phyloP scores from a whole-genome alignment of 2,329 filamentous ascomycete genomes.

The Aureobasidium sp. region DNA sequence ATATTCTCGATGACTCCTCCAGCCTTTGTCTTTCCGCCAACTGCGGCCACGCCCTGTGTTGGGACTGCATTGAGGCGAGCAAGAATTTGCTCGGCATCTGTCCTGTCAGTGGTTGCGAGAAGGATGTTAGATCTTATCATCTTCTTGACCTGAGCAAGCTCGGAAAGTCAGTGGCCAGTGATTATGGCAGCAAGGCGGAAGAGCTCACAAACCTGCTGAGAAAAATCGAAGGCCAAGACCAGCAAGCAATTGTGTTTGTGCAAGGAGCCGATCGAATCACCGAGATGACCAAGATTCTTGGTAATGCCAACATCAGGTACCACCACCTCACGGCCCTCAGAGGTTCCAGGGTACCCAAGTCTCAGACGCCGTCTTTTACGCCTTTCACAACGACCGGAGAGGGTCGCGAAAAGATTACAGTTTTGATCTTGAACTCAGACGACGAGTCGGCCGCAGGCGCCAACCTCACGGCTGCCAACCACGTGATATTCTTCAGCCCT shows the following conservation, averaged over 20 bases:
- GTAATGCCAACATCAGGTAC: constrained; percentile 17
- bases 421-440: constrained; percentile 49
- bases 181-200: constrained; percentile 41
- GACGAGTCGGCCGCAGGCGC: constrained; percentile 49
- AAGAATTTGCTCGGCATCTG: constrained; percentile 29
- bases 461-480: constrained; percentile 55
- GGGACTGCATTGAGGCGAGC: constrained; percentile 27
- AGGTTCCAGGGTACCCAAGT: too few species aligned
- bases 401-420: constrained; percentile 29
- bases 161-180: constrained; percentile 16
- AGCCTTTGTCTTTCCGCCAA: not conserved
- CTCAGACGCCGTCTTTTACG: not conserved
- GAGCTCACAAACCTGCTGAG: constrained; percentile 38
- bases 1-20: not conserved
- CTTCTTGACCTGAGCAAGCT: constrained; percentile 33
- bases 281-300: constrained; percentile 28
- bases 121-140: constrained; percentile 30
- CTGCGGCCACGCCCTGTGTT: not conserved
- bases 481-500: constrained; percentile 55
- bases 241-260: constrained; percentile 49
- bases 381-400: not conserved
- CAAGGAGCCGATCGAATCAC: constrained; percentile 41
- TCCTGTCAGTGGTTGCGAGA: constrained; percentile 32
- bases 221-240: constrained; percentile 28
- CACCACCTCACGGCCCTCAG: not conserved